Base-by-base conservation (phyloP, 176 grass and related monocot species). In the Poa pratensis region DNA sequence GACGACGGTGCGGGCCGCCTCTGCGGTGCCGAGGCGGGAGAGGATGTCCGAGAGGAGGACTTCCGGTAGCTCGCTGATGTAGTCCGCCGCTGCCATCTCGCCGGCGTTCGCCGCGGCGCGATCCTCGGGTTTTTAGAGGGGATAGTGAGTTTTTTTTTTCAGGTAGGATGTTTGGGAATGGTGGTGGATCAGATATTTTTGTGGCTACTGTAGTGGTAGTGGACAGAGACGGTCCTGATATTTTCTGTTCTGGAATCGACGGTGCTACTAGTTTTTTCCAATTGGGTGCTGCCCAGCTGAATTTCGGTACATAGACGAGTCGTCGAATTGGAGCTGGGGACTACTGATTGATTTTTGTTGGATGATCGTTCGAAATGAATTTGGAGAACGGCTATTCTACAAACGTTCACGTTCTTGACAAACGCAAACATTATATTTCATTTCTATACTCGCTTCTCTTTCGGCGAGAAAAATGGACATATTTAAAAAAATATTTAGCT, bases 1-100 rank as follows among this genome's bases (percentile, higher is more conserved):
- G 24, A 58, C 59, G 49, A 62, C 49, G 70, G 70, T 68, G 59
- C 70, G 48, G 23, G 78, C 78, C 23, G 78, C 78, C 48, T 87
- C 78, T 13, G 48, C 48, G 49, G 70, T 87, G 35, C 9, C 70
- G 23, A 87, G 79, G 35, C 59, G 71, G 35, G 79, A 87, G 60
- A 82, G 73, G 85, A 87, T 87, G 48, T 62, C 70, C 3, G 85
- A 82, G 46, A 81, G 85, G 18, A 87, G 48, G 15, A 65, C 78
- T 23, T 18, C 27, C 18, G 85, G 78, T 26, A 87, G 85, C 34
- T 67, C 19, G 70, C 59, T 87, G 58, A 87, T 87, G 26, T 66
- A 32, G 59, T 87, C 78, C 57, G 69, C 10, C 35, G 58, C 7
- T 28, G 58, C 58, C 85, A 87, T 82, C 54, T 61, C 69, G 76